These are phyloP conservation scores for Cyberlindnera mycetangii DNA, from an alignment of 805 yeast genomes.

Conservation along the genomic window DNA sequence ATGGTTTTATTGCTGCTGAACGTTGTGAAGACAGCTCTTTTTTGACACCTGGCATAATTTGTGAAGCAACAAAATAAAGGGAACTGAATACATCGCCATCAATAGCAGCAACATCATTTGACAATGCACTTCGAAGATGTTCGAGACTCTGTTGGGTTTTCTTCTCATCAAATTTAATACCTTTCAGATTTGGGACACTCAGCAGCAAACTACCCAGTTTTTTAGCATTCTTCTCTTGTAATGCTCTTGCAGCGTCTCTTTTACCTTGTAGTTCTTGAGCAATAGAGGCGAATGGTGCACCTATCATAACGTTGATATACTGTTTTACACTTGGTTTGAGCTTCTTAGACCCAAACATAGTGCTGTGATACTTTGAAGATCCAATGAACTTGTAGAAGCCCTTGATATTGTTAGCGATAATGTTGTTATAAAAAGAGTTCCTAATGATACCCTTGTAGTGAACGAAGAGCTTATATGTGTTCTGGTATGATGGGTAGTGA, in stretches of 20 bases:
- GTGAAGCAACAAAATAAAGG: slow-evolving; percentile 1
- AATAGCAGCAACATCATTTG: background rate
- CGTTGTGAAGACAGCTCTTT: background rate
- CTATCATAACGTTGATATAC: slow-evolving; percentile 31
- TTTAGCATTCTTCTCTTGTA: slow-evolving; percentile 32
- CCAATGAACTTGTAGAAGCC: slow-evolving; percentile 22
- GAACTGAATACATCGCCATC: background rate
- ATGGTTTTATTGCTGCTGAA: slow-evolving; percentile 32
- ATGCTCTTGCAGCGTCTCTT: slow-evolving; percentile 20
- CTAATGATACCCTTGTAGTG: slow-evolving; percentile 14
- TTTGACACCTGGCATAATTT: slow-evolving; percentile 1
- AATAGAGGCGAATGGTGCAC: slow-evolving; percentile 36
- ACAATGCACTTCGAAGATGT: background rate
- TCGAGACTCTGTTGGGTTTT: background rate
- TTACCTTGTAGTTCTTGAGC: slow-evolving; percentile 28
- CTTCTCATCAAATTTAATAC: background rate
- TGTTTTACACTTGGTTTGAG: background rate
- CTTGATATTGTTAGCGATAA: slow-evolving; percentile 19
- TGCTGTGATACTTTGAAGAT: slow-evolving; percentile 27
- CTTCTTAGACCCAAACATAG: slow-evolving; percentile 11
- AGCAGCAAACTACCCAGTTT: slow-evolving; percentile 36
- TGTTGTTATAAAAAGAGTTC: slow-evolving; percentile 18
- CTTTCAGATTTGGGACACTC: slow-evolving; percentile 31
- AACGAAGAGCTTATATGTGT: slow-evolving; percentile 12
- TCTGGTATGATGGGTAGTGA: slow-evolving; percentile 11